Evolutionary conservation across 1,284 basidiomycete species (phyloP).

Genomic region (Ceratobasidium sp.): DNA sequence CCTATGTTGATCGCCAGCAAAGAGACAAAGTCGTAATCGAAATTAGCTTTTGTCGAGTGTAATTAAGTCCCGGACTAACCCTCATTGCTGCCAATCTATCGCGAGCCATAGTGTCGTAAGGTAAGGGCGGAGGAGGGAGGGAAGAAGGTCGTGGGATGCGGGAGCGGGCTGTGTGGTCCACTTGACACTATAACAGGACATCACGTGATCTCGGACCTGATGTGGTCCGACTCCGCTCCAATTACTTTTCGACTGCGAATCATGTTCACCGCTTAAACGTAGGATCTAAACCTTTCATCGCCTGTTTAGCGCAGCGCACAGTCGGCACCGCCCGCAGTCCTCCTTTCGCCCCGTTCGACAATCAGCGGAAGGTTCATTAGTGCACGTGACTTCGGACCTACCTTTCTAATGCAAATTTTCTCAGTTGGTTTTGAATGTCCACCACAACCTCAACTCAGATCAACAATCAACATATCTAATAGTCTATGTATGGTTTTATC

Average conservation of each 20-base stretch:
- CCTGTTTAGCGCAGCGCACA: neutral
- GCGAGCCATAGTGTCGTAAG: slow-evolving; percentile 9
- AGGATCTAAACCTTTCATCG: slow-evolving; percentile 1
- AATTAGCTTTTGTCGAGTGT: neutral
- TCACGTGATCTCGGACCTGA: slow-evolving; percentile 23
- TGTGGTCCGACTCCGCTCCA: slow-evolving; percentile 36
- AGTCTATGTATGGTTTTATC: neutral
- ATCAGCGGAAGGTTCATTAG: slow-evolving; percentile 37
- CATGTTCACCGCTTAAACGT: slow-evolving; percentile 12
- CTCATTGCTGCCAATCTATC: slow-evolving; percentile 43
- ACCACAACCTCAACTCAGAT: slow-evolving; percentile 42
- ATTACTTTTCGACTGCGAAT: neutral
- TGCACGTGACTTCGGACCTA: slow-evolving; percentile 42
- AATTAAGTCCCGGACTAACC: slow-evolving; percentile 17
- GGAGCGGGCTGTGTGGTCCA: slow-evolving; percentile 29
- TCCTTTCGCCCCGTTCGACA: neutral
- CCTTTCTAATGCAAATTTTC: slow-evolving; percentile 41
- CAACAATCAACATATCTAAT: neutral
- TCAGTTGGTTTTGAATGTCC: slow-evolving; percentile 26
- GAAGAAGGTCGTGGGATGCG: slow-evolving; percentile 20
- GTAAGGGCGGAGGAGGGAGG: neutral
- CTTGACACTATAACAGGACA: slow-evolving; percentile 9
- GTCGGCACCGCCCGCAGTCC: slow-evolving; percentile 40
- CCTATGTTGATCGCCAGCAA: slow-evolving; percentile 45
- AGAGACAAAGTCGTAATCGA: neutral